These are phyloP conservation scores for Scopulariopsis brevicaulis DNA, from an alignment of 2,329 filamentous ascomycete species.

Conservation along the genomic window DNA sequence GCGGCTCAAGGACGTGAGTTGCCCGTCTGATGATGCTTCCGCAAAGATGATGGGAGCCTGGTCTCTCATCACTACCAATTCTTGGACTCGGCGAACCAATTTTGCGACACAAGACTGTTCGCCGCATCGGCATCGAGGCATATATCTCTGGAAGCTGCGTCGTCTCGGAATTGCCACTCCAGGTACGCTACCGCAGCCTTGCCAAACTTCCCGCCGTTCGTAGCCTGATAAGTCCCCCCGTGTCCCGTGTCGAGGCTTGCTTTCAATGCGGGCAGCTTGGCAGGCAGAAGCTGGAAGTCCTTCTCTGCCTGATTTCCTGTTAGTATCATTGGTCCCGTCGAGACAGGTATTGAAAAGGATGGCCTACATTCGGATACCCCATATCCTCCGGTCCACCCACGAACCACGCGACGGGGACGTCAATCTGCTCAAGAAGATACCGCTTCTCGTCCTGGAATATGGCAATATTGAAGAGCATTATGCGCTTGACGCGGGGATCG, in stretches of 20 bases:
- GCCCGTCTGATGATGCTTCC: too few species aligned
- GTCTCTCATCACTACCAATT: background rate
- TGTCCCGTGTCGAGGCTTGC: background rate
- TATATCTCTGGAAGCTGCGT: background rate
- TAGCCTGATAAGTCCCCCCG: background rate
- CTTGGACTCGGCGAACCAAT: background rate
- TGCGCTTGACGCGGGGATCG: background rate
- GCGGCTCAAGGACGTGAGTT: too few species aligned
- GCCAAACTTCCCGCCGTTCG: conserved; percentile 1
- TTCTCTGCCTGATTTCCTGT: background rate
- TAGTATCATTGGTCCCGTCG: background rate
- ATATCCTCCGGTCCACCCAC: background rate
- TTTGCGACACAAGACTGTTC: background rate
- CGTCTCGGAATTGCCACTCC: conserved; percentile 1
- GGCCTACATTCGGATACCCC: background rate
- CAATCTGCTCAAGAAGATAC: background rate
- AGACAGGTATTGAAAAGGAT: background rate
- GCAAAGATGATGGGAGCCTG: too few species aligned
- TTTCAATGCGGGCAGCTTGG: background rate
- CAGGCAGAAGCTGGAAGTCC: background rate
- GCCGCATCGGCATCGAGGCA: background rate
- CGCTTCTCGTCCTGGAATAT: conserved; percentile 1
- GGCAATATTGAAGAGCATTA: background rate
- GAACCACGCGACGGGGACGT: conserved; percentile 1
- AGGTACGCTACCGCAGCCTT: conserved; percentile 1